Evolutionary conservation across 1,139 yeast genomes (phyloP).

Genomic region (Pichia sp.): DNA sequence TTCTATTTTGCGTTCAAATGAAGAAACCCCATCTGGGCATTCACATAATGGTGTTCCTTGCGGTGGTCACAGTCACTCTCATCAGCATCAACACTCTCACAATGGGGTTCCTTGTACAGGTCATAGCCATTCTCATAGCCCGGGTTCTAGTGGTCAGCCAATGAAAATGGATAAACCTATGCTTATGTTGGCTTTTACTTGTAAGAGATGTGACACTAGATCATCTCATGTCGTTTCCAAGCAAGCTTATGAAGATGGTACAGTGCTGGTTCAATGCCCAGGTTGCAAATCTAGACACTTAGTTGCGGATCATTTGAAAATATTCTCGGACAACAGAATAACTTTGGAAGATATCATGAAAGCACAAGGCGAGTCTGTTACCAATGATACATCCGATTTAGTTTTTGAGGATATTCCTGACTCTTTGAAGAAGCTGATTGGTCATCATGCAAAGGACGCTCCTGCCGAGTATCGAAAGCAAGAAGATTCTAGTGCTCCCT

Average conservation of each 20-base stretch:
- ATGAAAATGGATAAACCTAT: slow-evolving; percentile 57
- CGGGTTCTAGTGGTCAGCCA: slow-evolving; percentile 3
- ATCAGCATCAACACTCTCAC: slow-evolving; percentile 8
- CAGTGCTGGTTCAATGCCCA: slow-evolving; percentile 88
- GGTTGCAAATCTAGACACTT: slow-evolving; percentile 82
- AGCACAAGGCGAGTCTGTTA: slow-evolving; percentile 68
- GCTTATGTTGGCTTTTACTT: slow-evolving; percentile 84
- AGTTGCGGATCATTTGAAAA: slow-evolving; percentile 87
- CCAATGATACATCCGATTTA: slow-evolving; percentile 53
- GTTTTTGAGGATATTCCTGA: slow-evolving; percentile 72
- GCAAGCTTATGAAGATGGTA: slow-evolving; percentile 82
- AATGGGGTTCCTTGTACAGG: slow-evolving; percentile 6
- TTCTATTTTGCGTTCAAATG: neutral
- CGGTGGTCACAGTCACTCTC: slow-evolving; percentile 5
- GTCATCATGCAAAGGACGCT: slow-evolving; percentile 61
- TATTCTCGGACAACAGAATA: slow-evolving; percentile 67
- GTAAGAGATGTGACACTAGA: slow-evolving; percentile 78
- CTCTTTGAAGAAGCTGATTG: slow-evolving; percentile 43
- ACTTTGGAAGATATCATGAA: slow-evolving; percentile 75
- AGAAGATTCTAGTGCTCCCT: slow-evolving; percentile 9
- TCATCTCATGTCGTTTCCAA: slow-evolving; percentile 85
- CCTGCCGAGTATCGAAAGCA: slow-evolving; percentile 34
- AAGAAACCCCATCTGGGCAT: slow-evolving; percentile 3
- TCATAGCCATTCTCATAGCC: slow-evolving; percentile 10
- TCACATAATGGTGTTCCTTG: slow-evolving; percentile 8